These are phyloP conservation scores for Lagenaria siceraria DNA, from an alignment of 306 rosid species.

Conservation along the genomic window DNA sequence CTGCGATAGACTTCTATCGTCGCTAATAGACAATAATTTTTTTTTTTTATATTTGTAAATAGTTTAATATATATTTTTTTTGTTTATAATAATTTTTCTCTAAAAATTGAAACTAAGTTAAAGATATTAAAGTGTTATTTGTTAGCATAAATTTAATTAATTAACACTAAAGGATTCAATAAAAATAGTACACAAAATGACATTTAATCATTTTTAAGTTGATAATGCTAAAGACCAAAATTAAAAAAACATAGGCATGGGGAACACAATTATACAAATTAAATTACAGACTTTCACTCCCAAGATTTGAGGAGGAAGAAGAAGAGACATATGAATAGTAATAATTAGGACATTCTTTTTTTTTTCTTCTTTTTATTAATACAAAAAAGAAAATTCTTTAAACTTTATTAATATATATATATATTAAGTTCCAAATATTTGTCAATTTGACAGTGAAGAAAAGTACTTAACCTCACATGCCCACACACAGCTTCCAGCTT, in stretches of 20 bases:
- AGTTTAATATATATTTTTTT: no score
- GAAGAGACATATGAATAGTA: background rate
- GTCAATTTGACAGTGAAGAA: background rate
- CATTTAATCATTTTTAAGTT: background rate
- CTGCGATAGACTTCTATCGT: no score
- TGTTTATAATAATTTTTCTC: no score
- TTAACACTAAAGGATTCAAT: no score
- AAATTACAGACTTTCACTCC: background rate
- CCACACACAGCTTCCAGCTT: background rate
- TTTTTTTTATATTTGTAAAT: no score
- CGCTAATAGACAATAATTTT: no score
- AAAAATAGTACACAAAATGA: background rate
- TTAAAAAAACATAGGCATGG: background rate
- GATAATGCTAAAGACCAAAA: background rate
- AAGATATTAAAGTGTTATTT: no score
- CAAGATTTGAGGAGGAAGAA: background rate
- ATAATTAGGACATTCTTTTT: background rate
- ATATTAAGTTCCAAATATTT: background rate
- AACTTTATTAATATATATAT: background rate
- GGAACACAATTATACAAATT: background rate
- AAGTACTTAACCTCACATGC: background rate
- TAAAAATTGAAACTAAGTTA: no score
- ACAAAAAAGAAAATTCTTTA: background rate
- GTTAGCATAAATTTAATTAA: no score
- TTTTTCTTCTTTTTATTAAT: background rate